phyloP scores from a whole-genome alignment of 1,284 basidiomycete species.

The Puccinia brachypodii region DNA sequence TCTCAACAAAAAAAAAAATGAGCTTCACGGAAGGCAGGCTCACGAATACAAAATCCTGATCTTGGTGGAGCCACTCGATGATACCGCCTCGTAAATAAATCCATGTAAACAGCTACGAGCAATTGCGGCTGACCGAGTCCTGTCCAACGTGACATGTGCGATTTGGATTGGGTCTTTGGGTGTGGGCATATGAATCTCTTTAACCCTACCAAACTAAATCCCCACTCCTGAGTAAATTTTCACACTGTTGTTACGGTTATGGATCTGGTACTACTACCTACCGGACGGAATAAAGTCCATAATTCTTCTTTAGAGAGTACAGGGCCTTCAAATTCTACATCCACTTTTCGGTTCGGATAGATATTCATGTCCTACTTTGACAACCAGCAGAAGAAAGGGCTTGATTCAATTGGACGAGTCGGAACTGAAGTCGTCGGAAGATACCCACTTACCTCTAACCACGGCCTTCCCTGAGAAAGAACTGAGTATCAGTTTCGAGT shows the following conservation, averaged over 20 bases:
- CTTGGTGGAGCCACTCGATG: conserved; percentile 43
- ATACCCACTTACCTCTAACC: conserved; percentile 7
- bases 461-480: neutral
- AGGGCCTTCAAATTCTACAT: conserved; percentile 80
- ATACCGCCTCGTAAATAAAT: conserved; percentile 60
- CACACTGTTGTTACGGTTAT: conserved; percentile 41
- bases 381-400: neutral
- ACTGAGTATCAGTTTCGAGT: neutral
- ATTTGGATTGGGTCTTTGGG: conserved; percentile 27
- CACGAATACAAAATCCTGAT: conserved; percentile 15
- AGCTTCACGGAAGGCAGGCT: neutral
- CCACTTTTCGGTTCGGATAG: conserved; percentile 71
- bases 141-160: conserved; percentile 52
- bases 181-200: conserved; percentile 23
- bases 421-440: neutral
- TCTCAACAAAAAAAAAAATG: neutral
- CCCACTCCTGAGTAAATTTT: neutral
- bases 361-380: conserved; percentile 73
- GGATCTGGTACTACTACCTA: conserved; percentile 60
- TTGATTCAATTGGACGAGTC: neutral
- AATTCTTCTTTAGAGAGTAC: conserved; percentile 76
- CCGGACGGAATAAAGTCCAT: conserved; percentile 68
- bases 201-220: conserved; percentile 45
- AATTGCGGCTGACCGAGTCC: conserved; percentile 69
- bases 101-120: conserved; percentile 86